Percentiles rank a stretch among this genome's conserved stretches.
These are phyloP conservation scores for Bathelium albidoporum DNA, from an alignment of 495 filamentous ascomycete species.

Conservation along the genomic window DNA sequence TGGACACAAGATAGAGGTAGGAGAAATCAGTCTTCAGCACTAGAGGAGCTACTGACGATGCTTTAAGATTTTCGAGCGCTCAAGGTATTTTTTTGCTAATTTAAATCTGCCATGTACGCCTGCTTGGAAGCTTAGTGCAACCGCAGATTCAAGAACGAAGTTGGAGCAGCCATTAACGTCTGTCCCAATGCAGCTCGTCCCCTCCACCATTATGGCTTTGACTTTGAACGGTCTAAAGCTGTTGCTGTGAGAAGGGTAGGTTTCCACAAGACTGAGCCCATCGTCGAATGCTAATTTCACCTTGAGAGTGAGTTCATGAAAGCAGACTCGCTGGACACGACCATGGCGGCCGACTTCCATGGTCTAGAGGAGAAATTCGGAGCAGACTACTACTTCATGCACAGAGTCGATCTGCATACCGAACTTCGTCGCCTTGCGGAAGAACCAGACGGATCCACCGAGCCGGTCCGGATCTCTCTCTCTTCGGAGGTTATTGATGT, in stretches of 20 bases:
- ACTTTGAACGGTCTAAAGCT: background rate
- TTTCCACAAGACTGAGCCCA: background rate
- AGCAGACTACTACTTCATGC: conserved; percentile 35
- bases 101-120: background rate
- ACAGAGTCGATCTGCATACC: conserved; percentile 45
- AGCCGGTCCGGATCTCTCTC: conserved; percentile 30
- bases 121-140: conserved; percentile 2
- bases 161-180: conserved; percentile 15
- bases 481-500: conserved; percentile 24
- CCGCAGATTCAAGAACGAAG: conserved; percentile 11
- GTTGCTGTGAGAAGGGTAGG: background rate
- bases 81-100: background rate
- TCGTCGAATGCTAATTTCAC: background rate
- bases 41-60: background rate
- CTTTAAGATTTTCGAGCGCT: background rate
- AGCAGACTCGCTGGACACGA: conserved; percentile 6
- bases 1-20: conserved; percentile 43
- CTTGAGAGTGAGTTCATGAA: background rate
- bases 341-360: background rate
- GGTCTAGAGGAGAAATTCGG: conserved; percentile 11
- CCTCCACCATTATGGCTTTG: conserved; percentile 9
- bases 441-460: conserved; percentile 26
- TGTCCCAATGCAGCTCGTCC: conserved; percentile 7
- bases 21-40: background rate
- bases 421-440: conserved; percentile 35